Conservation (phyloP, 75 land plant genomes). For the Ceratopteris richardii region DNA sequence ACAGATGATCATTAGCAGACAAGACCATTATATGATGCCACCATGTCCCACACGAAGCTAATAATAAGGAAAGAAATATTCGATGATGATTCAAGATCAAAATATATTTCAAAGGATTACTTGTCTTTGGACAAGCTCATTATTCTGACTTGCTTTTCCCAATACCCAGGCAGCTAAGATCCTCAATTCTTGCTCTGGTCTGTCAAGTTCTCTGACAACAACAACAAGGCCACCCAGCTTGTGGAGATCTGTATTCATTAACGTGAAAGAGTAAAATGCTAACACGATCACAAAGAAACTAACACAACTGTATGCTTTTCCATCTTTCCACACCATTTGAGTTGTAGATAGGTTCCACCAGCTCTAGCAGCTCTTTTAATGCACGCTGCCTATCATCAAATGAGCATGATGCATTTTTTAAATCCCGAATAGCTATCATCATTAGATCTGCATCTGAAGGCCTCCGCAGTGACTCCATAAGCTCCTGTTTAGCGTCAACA, state of each 20-base stretch:
- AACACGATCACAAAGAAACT: neutral
- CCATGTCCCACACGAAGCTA: neutral
- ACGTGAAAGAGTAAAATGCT: neutral
- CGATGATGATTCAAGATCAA: too few relatives aligned
- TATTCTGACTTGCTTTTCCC: slow-evolving; percentile 93
- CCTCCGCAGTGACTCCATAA: slow-evolving; percentile 63
- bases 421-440: slow-evolving; percentile 74
- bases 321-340: slow-evolving; percentile 54
- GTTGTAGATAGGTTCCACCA: slow-evolving; percentile 91
- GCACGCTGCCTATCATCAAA: slow-evolving; percentile 62
- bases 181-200: slow-evolving; percentile 54
- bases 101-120: slow-evolving; percentile 21
- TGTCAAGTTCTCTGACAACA: slow-evolving; percentile 54
- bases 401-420: slow-evolving; percentile 60
- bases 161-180: slow-evolving; percentile 82
- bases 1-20: neutral
- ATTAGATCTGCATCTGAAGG: slow-evolving; percentile 92
- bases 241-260: slow-evolving; percentile 54
- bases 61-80: slow-evolving; percentile 1
- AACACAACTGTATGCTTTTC: neutral
- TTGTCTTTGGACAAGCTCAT: slow-evolving; percentile 81
- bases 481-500: slow-evolving; percentile 48
- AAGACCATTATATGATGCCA: neutral
- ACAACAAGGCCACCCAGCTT: slow-evolving; percentile 79
- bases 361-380: slow-evolving; percentile 75